Percentiles rank a stretch among this genome's conserved stretches.
Evolutionary conservation across 1,139 yeast genomes (phyloP).

Genomic region (Williopsis jadinii): DNA sequence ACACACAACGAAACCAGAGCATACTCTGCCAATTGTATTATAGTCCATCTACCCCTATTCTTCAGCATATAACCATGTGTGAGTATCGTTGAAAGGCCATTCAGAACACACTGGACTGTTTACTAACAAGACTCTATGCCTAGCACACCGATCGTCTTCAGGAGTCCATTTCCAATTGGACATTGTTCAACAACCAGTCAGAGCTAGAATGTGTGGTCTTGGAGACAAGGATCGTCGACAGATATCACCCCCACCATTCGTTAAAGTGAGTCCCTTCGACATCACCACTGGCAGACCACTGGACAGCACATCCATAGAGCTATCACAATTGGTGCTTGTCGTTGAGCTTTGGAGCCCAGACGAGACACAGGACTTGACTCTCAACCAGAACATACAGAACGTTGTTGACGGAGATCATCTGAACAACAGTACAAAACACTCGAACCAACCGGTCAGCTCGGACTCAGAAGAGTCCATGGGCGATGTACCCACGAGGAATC

Average conservation of each 20-base stretch:
- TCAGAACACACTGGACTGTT: too few relatives aligned
- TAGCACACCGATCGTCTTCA: too few relatives aligned
- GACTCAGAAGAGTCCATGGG: slow-evolving; percentile 19
- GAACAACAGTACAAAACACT: neutral
- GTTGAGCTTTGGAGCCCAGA: slow-evolving; percentile 35
- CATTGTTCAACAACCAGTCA: slow-evolving; percentile 34
- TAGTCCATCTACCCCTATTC: too few relatives aligned
- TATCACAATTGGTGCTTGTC: slow-evolving; percentile 27
- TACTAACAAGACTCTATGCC: too few relatives aligned
- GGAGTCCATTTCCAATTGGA: slow-evolving; percentile 7
- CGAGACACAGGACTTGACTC: slow-evolving; percentile 25
- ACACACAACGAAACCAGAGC: too few relatives aligned
- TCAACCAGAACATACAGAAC: slow-evolving; percentile 14
- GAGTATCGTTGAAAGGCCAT: too few relatives aligned
- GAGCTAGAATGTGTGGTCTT: slow-evolving; percentile 41
- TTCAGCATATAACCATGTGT: too few relatives aligned
- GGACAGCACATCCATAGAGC: slow-evolving; percentile 25
- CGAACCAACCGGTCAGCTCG: slow-evolving; percentile 1
- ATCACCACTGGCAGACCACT: slow-evolving; percentile 20
- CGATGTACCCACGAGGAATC: slow-evolving; percentile 29
- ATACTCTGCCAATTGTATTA: too few relatives aligned
- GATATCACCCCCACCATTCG: slow-evolving; percentile 38
- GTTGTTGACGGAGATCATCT: neutral
- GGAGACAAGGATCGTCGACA: slow-evolving; percentile 39
- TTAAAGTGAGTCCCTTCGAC: slow-evolving; percentile 27